Base-by-base conservation (phyloP, 768 basidiomycete genomes). In the Lactarius pseudohatsudake region DNA sequence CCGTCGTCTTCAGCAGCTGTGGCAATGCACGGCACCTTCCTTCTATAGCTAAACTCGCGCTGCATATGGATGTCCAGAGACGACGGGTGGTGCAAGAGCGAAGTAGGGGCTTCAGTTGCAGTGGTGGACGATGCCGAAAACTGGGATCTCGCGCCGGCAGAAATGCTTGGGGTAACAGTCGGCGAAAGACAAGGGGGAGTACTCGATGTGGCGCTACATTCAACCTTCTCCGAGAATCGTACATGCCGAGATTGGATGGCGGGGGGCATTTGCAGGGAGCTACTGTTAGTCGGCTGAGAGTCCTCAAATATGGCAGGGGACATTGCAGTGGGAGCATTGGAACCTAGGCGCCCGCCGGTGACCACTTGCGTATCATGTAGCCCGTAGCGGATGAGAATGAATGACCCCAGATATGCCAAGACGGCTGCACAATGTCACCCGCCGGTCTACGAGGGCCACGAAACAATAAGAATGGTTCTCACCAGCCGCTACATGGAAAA, bases 401-500 rank as follows among this genome's bases (percentile, higher is more conserved):
- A 53, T 28, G 64, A 69, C 22, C 61, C 64, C 18, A 64, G 15
- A 32, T 56, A 70, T 63, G 64, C 61, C 54, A 70, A 34, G 61
- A 60, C 57, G 20, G 70, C 70, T 38, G 41, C 28, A 28, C 38
- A 36, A 56, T 13, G 36, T 62, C 57, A 58, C 32, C 30, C 6
- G 16, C 30, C 3, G 10, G 28, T 62, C 55, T 11, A 15, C 20
- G 36, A n/a, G 26, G 13, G 16, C 15, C 45, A 26, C 32, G 28
- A 22, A 15, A 43, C 36, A 22, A 16, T 57, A 13, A n/a, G 15
- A 22, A 61, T 53, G 47, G n/a, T 36, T 18, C 70, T 64, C 47
- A 70, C 70, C 68, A 4, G 64, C 54, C 8, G 68, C 68, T n/a
- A n/a, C 59, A 58, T 71, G 70, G 53, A 69, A 64, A 58, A 71